Percentiles rank a stretch among this genome's conserved stretches.
Evolutionary conservation across 2,329 filamentous ascomycete species (phyloP).

Genomic region (Paracamarosporium sp.): DNA sequence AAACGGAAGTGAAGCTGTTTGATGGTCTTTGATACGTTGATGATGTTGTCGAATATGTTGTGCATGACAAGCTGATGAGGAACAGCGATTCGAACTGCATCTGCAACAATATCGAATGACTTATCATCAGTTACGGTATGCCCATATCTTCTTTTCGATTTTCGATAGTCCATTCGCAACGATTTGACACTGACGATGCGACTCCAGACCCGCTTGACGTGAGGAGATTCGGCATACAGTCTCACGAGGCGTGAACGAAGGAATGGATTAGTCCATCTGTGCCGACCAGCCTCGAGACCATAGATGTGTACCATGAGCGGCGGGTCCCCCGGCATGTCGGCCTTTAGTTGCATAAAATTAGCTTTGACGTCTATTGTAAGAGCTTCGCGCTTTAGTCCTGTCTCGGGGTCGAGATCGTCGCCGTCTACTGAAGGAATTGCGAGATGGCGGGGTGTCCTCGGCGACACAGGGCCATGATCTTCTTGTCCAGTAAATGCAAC

Average conservation of each 20-base stretch:
- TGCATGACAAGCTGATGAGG: slow-evolving; percentile 91
- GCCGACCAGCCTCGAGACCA: slow-evolving; percentile 79
- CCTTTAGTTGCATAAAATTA: slow-evolving; percentile 84
- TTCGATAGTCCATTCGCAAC: slow-evolving; percentile 79
- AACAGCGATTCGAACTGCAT: slow-evolving; percentile 85
- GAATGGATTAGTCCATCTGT: slow-evolving; percentile 88
- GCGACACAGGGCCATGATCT: slow-evolving; percentile 19
- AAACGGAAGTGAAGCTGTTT: slow-evolving; percentile 95
- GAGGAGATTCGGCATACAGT: slow-evolving; percentile 87
- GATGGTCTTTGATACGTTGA: slow-evolving; percentile 85
- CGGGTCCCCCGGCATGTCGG: slow-evolving; percentile 87
- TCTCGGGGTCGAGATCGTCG: slow-evolving; percentile 33
- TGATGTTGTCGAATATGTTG: slow-evolving; percentile 90
- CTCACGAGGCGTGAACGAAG: slow-evolving; percentile 77
- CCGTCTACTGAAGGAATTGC: slow-evolving; percentile 40
- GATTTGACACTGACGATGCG: slow-evolving; percentile 84
- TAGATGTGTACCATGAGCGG: slow-evolving; percentile 89
- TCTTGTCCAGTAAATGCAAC: slow-evolving; percentile 15
- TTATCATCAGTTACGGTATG: slow-evolving; percentile 73
- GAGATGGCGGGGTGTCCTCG: slow-evolving; percentile 31
- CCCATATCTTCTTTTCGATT: slow-evolving; percentile 72
- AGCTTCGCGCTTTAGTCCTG: slow-evolving; percentile 63
- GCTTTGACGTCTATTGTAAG: slow-evolving; percentile 83
- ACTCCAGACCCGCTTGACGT: slow-evolving; percentile 84
- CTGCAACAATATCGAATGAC: slow-evolving; percentile 81